Percentiles rank a stretch among this genome's conserved stretches.
phyloP scores from a whole-genome alignment of 2,329 filamentous ascomycete genomes.

The Epichloe amarillans region DNA sequence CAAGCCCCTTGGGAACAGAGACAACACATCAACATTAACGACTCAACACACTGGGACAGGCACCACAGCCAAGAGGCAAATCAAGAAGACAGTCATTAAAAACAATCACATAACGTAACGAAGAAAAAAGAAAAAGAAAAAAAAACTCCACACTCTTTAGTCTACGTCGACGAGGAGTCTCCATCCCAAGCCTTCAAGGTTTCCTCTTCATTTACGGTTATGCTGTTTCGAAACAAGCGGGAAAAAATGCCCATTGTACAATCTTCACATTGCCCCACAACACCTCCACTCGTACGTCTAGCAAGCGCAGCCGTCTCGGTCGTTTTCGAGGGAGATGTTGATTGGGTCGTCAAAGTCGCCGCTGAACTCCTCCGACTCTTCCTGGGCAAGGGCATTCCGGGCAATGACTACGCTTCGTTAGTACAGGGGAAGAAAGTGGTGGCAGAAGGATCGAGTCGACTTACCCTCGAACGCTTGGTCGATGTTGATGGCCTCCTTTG shows the following conservation, averaged over 20 bases:
- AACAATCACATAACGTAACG: conserved; percentile 5
- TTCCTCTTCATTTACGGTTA: conserved; percentile 6
- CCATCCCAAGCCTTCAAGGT: not conserved
- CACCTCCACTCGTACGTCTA: conserved; percentile 28
- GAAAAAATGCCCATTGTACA: not conserved
- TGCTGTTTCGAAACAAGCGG: conserved; percentile 2
- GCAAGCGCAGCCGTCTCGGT: conserved; percentile 86
- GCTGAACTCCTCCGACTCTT: conserved; percentile 95
- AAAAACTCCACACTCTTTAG: conserved; percentile 6
- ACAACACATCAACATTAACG: not conserved
- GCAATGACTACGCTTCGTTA: conserved; percentile 60
- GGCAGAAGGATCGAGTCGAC: conserved; percentile 7
- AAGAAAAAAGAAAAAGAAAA: not conserved
- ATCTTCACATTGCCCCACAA: not conserved
- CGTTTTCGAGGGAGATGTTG: conserved; percentile 92
- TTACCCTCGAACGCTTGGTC: conserved; percentile 64
- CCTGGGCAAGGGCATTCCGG: conserved; percentile 85
- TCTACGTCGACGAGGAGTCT: conserved; percentile 6
- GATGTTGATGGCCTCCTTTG: conserved; percentile 97
- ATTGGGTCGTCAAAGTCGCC: conserved; percentile 97
- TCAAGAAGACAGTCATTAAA: conserved; percentile 2
- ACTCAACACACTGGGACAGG: not conserved
- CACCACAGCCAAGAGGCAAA: not conserved
- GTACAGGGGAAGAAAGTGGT: not conserved
- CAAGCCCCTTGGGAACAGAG: too few species aligned